Conservation (phyloP, 2,329 filamentous ascomycete genomes). For the Claviceps fusiformis region DNA sequence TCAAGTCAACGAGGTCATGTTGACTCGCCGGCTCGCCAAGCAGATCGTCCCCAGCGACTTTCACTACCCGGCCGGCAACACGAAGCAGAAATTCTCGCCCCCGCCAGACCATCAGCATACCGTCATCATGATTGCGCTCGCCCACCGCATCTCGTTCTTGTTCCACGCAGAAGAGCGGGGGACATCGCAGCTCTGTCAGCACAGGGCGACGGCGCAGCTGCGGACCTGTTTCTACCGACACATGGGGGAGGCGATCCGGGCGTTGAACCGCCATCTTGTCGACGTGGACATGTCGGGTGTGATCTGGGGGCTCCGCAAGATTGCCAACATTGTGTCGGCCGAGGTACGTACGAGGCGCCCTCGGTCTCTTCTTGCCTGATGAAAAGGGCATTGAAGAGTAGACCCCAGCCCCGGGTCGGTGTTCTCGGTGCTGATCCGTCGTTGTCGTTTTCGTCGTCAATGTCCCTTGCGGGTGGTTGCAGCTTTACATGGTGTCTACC, state of each 20-base stretch:
- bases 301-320: background rate
- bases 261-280: background rate
- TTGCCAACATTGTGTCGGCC: background rate
- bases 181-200: background rate
- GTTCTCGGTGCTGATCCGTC: background rate
- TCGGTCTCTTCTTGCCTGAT: too few species aligned
- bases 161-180: background rate
- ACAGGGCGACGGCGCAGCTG: background rate
- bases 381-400: too few species aligned
- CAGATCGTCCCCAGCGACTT: background rate
- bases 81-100: background rate
- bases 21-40: conserved; percentile 1
- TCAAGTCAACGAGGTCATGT: background rate
- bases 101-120: conserved; percentile 1
- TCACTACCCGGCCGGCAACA: background rate
- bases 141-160: background rate
- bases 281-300: background rate
- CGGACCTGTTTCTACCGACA: background rate
- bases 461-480: background rate
- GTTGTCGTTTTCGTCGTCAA: background rate
- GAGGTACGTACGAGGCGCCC: background rate
- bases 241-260: background rate
- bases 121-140: background rate
- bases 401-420: background rate
- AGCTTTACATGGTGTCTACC: background rate